Evolutionary conservation across 2,329 filamentous ascomycete genomes (phyloP).

Genomic region (Trichoderma lentiforme): DNA sequence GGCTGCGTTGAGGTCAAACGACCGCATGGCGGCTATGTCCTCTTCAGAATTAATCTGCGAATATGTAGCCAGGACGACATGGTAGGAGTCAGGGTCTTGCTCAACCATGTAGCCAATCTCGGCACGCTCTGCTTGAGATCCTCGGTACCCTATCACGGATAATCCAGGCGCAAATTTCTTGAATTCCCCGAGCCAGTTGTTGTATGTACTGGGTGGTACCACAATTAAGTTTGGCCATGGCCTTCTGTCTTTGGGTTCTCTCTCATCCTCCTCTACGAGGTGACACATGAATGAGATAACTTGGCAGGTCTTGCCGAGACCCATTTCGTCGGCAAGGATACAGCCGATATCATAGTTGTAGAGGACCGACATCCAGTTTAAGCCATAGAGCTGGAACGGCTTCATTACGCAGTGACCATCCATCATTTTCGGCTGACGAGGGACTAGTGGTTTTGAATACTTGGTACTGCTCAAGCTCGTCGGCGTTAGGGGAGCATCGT

Average conservation of each 20-base stretch:
- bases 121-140: constrained; percentile 63
- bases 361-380: constrained; percentile 90
- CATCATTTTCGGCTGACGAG: constrained; percentile 73
- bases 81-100: constrained; percentile 61
- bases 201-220: constrained; percentile 87
- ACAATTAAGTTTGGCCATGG: constrained; percentile 77
- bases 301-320: constrained; percentile 92
- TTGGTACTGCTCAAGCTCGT: constrained; percentile 36
- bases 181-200: constrained; percentile 95
- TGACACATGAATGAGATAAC: constrained; percentile 90
- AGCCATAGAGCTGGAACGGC: constrained; percentile 87
- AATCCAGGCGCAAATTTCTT: constrained; percentile 77
- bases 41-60: constrained; percentile 53
- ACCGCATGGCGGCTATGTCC: constrained; percentile 50
- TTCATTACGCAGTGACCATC: constrained; percentile 74
- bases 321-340: constrained; percentile 97
- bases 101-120: constrained; percentile 65
- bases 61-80: constrained; percentile 59
- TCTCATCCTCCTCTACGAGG: constrained; percentile 62
- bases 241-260: constrained; percentile 30
- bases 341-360: constrained; percentile 78
- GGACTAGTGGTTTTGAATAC: constrained; percentile 43
- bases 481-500: constrained; percentile 42
- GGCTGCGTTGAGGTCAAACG: constrained; percentile 49
- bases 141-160: constrained; percentile 67